These are phyloP conservation scores for Knoxdaviesia capensis DNA, from an alignment of 2,329 filamentous ascomycete genomes.

Conservation along the genomic window DNA sequence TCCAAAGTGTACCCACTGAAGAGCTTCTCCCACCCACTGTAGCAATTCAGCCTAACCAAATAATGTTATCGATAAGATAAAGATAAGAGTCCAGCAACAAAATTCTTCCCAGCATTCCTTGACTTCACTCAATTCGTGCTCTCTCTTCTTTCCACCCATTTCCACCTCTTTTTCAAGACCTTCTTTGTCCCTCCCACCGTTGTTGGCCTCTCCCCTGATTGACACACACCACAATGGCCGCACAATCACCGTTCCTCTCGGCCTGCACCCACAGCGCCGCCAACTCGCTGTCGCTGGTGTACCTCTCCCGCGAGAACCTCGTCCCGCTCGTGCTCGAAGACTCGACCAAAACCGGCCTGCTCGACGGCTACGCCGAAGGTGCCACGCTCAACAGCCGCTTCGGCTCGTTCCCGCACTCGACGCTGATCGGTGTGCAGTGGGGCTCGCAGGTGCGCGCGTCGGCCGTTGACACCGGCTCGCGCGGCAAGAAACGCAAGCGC, in stretches of 20 bases:
- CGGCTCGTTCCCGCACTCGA: slow-evolving; percentile 71
- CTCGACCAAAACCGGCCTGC: slow-evolving; percentile 26
- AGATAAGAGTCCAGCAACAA: too few species aligned
- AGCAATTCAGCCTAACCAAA: too few species aligned
- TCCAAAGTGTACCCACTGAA: too few species aligned
- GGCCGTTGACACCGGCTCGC: slow-evolving; percentile 76
- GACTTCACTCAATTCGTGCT: too few species aligned
- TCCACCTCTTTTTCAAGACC: neutral
- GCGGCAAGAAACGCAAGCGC: slow-evolving; percentile 41
- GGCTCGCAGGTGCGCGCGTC: slow-evolving; percentile 83
- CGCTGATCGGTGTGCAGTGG: slow-evolving; percentile 63
- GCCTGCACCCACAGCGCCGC: slow-evolving; percentile 40
- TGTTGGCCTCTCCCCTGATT: neutral
- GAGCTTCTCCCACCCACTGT: too few species aligned
- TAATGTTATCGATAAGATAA: too few species aligned
- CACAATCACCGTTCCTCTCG: slow-evolving; percentile 59
- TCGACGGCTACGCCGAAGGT: slow-evolving; percentile 37
- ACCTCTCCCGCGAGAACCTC: slow-evolving; percentile 73
- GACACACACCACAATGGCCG: slow-evolving; percentile 1
- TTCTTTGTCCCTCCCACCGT: neutral
- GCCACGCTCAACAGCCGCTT: slow-evolving; percentile 81
- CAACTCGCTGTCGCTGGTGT: slow-evolving; percentile 59
- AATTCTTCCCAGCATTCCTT: too few species aligned
- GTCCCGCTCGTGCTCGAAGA: slow-evolving; percentile 21
- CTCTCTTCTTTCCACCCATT: slow-evolving; percentile 3